phyloP scores from a whole-genome alignment of 108 stramenopile genomes.

The Aurantiochytrium sp. region DNA sequence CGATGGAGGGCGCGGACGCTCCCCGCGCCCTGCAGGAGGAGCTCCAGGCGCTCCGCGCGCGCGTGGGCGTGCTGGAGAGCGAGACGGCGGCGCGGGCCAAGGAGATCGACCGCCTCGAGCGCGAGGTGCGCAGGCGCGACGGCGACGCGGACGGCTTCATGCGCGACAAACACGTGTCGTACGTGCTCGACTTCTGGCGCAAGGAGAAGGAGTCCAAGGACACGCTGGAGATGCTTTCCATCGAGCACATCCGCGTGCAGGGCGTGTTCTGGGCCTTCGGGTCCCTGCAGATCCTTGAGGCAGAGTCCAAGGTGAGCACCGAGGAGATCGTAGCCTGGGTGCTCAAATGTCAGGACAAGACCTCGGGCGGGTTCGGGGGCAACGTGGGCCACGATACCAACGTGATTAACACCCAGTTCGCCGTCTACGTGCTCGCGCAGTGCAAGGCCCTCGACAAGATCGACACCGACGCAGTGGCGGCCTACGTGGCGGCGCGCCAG shows the following conservation, averaged over 20 bases:
- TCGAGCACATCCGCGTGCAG: slow-evolving; percentile 86
- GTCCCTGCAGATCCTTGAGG: slow-evolving; percentile 74
- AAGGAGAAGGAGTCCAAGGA: slow-evolving; percentile 71
- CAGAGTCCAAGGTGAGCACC: slow-evolving; percentile 57
- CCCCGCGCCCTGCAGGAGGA: neutral
- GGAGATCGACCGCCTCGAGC: neutral
- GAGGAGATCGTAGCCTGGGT: slow-evolving; percentile 83
- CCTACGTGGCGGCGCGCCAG: slow-evolving; percentile 80
- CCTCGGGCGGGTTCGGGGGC: slow-evolving; percentile 84
- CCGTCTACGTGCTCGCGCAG: slow-evolving; percentile 92
- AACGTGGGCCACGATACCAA: slow-evolving; percentile 89
- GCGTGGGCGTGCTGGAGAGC: neutral
- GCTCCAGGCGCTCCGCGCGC: neutral
- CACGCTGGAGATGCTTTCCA: slow-evolving; percentile 82
- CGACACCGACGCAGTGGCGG: slow-evolving; percentile 51
- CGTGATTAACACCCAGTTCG: slow-evolving; percentile 90
- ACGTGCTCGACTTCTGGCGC: slow-evolving; percentile 67
- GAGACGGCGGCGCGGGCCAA: neutral
- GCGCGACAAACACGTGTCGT: slow-evolving; percentile 60
- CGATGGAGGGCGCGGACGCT: no score
- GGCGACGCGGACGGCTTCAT: slow-evolving; percentile 12
- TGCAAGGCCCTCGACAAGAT: slow-evolving; percentile 48
- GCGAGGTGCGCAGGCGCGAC: neutral
- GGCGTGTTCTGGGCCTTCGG: slow-evolving; percentile 96
- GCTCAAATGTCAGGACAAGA: slow-evolving; percentile 70